phyloP scores from a whole-genome alignment of 495 filamentous ascomycete species.

The Astrothelium subdiscretum region DNA sequence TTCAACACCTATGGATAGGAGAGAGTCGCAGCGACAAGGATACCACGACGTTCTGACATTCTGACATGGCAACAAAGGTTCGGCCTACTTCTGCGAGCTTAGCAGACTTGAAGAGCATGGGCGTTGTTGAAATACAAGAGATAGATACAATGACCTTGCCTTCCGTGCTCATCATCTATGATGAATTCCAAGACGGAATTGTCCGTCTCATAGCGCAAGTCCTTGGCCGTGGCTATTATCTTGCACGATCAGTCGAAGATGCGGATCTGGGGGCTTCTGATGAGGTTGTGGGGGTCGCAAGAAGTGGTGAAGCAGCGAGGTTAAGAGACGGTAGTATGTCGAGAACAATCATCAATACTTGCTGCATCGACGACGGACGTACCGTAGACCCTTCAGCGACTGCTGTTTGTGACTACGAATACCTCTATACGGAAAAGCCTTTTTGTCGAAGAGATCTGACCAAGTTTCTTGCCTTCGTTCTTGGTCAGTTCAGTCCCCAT shows the following conservation, averaged over 20 bases:
- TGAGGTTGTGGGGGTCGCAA: conserved; percentile 21
- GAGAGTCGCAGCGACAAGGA: neutral
- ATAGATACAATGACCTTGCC: conserved; percentile 19
- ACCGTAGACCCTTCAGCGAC: conserved; percentile 52
- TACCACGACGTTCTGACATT: neutral
- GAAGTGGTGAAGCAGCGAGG: conserved; percentile 5
- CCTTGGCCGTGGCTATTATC: conserved; percentile 23
- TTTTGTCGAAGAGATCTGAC: conserved; percentile 66
- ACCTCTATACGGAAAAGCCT: conserved; percentile 58
- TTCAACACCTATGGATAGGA: conserved; percentile 24
- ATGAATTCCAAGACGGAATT: conserved; percentile 24
- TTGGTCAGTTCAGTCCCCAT: conserved; percentile 65
- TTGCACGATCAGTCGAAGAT: conserved; percentile 15
- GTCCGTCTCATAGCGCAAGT: conserved; percentile 27
- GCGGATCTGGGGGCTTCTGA: conserved; percentile 12
- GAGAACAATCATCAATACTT: conserved; percentile 50
- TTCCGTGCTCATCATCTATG: conserved; percentile 25
- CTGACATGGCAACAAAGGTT: conserved; percentile 20
- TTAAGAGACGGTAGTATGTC: conserved; percentile 11
- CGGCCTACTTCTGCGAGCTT: conserved; percentile 11
- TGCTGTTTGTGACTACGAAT: conserved; percentile 64
- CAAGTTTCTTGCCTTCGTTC: conserved; percentile 62
- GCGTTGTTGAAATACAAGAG: conserved; percentile 23
- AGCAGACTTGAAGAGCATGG: conserved; percentile 15
- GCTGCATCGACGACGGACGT: conserved; percentile 60